Percentiles rank a stretch among this genome's conserved stretches.
Conservation (phyloP, 2,329 filamentous ascomycete species). For the Neonectria sp. region DNA sequence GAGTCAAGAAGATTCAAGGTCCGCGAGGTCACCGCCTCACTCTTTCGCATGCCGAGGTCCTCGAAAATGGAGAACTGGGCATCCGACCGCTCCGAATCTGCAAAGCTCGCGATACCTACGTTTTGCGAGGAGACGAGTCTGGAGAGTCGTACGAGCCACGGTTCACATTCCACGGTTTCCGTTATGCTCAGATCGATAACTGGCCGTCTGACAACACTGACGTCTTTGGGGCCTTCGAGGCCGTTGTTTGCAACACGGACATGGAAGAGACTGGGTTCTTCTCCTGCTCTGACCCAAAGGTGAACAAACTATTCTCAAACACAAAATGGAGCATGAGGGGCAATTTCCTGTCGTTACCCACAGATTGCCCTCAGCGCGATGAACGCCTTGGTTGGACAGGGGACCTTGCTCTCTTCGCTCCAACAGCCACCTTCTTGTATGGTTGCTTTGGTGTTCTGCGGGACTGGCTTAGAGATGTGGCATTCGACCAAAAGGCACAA, state of each 20-base stretch:
- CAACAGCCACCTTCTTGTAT: conserved; percentile 68
- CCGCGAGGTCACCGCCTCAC: conserved; percentile 58
- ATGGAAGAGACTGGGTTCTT: conserved; percentile 67
- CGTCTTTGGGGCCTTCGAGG: conserved; percentile 42
- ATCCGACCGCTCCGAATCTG: conserved; percentile 41
- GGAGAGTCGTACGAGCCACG: conserved; percentile 58
- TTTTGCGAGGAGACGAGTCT: conserved; percentile 29
- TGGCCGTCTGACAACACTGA: conserved; percentile 54
- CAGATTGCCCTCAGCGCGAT: conserved; percentile 71
- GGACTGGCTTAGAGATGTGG: conserved; percentile 45
- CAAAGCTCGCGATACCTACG: conserved; percentile 35
- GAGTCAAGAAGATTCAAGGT: conserved; percentile 55
- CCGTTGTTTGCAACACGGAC: conserved; percentile 65
- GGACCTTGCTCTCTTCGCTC: conserved; percentile 65
- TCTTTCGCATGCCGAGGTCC: conserved; percentile 68
- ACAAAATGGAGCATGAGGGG: conserved; percentile 70
- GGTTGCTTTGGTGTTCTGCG: conserved; percentile 64
- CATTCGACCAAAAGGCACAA: conserved; percentile 36
- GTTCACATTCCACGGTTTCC: conserved; percentile 71
- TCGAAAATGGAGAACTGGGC: conserved; percentile 63
- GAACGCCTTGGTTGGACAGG: conserved; percentile 70
- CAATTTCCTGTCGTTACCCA: conserved; percentile 71
- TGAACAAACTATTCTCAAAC: conserved; percentile 71
- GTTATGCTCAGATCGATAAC: conserved; percentile 64
- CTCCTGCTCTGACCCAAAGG: conserved; percentile 63